Evolutionary conservation across 345 rosid genomes (phyloP).

Genomic region (Streptanthus diversifolius): DNA sequence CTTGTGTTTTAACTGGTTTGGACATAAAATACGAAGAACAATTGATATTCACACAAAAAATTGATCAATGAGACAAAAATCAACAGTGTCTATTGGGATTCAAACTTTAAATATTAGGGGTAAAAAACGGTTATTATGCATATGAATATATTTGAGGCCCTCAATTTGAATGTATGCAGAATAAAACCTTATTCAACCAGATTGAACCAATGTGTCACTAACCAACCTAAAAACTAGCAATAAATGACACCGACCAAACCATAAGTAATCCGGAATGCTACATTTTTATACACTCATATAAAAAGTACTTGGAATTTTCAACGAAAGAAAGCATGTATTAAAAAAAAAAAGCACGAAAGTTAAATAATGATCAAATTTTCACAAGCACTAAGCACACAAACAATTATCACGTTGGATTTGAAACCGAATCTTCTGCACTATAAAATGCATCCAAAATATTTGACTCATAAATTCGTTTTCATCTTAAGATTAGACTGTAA

Average conservation of each 20-base stretch:
- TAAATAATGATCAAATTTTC: slow-evolving; percentile 5
- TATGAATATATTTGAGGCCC: too few relatives aligned
- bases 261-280: background rate
- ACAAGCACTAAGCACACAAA: background rate
- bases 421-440: slow-evolving; percentile 7
- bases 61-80: background rate
- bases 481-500: slow-evolving; percentile 6
- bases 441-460: slow-evolving; percentile 6
- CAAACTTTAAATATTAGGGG: background rate
- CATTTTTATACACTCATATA: background rate
- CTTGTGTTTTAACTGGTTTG: background rate
- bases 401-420: slow-evolving; percentile 24
- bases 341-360: slow-evolving; percentile 2
- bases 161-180: background rate
- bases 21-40: background rate
- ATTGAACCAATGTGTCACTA: background rate
- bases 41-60: background rate
- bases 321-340: background rate
- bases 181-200: background rate
- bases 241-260: background rate
- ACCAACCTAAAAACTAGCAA: background rate
- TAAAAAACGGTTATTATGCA: background rate
- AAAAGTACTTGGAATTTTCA: background rate
- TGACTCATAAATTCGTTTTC: background rate
- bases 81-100: background rate